Evolutionary conservation across 768 basidiomycete genomes (phyloP).

Genomic region (Hortiboletus campestris): DNA sequence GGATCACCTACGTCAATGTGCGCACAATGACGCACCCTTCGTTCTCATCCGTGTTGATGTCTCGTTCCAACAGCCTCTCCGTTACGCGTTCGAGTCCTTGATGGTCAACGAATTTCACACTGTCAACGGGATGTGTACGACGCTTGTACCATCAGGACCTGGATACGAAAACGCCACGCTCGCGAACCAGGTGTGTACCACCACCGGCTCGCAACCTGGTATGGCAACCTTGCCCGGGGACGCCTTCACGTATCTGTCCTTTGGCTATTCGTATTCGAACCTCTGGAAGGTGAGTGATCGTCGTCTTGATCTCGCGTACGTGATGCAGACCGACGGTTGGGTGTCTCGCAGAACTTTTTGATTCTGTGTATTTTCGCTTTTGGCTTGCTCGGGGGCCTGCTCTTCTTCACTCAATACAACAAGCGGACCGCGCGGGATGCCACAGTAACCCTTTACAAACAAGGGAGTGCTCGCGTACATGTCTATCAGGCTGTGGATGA

Average conservation of each 20-base stretch:
- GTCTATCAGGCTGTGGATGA: slow-evolving; percentile 14
- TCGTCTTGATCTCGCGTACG: not conserved
- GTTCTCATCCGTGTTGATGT: slow-evolving; percentile 31
- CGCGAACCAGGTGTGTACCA: slow-evolving; percentile 43
- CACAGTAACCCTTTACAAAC: slow-evolving; percentile 27
- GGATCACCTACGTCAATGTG: slow-evolving; percentile 23
- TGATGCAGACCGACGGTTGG: not conserved
- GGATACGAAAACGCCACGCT: slow-evolving; percentile 33
- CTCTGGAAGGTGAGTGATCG: slow-evolving; percentile 38
- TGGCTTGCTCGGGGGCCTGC: slow-evolving; percentile 35
- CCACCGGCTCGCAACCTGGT: slow-evolving; percentile 41
- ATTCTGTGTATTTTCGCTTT: slow-evolving; percentile 45
- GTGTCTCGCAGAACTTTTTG: slow-evolving; percentile 34
- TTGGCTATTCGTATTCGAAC: slow-evolving; percentile 25
- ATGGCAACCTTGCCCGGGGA: slow-evolving; percentile 40
- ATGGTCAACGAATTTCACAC: slow-evolving; percentile 52
- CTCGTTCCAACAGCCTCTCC: slow-evolving; percentile 29
- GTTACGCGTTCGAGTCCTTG: slow-evolving; percentile 24
- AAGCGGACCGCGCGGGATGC: slow-evolving; percentile 29
- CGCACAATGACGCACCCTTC: slow-evolving; percentile 33
- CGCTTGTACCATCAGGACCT: slow-evolving; percentile 33
- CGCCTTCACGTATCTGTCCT: slow-evolving; percentile 37
- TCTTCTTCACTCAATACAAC: slow-evolving; percentile 38
- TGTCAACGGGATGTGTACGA: slow-evolving; percentile 35
- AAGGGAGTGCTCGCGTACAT: not conserved